Base-by-base conservation (phyloP, 306 rosid genomes). In the Vigna angularis region DNA sequence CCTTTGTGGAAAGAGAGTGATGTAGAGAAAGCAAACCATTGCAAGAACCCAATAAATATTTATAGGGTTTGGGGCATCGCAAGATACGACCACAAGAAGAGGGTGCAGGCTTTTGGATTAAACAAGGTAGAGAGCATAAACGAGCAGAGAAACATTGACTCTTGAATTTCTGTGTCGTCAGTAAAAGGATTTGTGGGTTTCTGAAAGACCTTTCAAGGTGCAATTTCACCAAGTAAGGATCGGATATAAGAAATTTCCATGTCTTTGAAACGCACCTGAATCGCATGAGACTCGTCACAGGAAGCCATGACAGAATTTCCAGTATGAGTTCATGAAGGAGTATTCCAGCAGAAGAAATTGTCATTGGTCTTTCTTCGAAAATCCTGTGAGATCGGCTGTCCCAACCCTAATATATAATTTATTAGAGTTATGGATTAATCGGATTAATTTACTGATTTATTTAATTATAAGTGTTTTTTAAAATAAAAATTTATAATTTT, bases 351-450 rank as follows among this genome's bases (percentile, higher is more conserved):
- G 22, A 20, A 20, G 22, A 20, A 20, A 20, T 20, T 1, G 22
- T 2, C 9, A 11, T 1, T 0, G 1, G 1, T 11, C 13, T 13
- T 14, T 0, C 3, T 4, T 44, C 2, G 15, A 11, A 44, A 44
- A 44, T 14, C 49, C 15, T 44, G 3, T 0, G 48, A 12, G 12
- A 8, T 40, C 28, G 0, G 28, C 28, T 24, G 0, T 24, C 0
- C 3, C 45, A 10, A 7, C 45, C 9, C 2, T 8, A 1, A 1
- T 38, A 4, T 38, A 38, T 24, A 20, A 1, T 20, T 20, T 20
- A 20, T 20, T 20, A 0, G 1, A 20, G 0, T 1, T 0, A 1
- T 18, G 20, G 20, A 0, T 18, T 18, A 18, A 18, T 0, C 20
- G 20, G 20, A n/a, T 20, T 20, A 20, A 20, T 20, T 20, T 20